phyloP scores from a whole-genome alignment of 371 early-diverging fungal species.

The Apophysomyces variabilis region DNA sequence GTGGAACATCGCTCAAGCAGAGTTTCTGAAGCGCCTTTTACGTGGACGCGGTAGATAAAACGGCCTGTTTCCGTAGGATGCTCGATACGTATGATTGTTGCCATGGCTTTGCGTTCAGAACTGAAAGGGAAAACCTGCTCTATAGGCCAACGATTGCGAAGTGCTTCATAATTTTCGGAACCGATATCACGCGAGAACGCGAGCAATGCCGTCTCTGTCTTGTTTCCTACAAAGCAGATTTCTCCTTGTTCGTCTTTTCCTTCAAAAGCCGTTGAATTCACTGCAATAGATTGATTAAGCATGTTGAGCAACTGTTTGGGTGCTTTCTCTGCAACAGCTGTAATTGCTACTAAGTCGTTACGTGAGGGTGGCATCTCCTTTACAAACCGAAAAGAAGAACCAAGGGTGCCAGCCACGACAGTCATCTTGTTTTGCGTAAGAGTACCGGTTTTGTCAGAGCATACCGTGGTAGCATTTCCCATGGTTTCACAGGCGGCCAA shows the following conservation, averaged over 20 bases:
- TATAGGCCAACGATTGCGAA: slow-evolving; percentile 55
- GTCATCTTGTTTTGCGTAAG: slow-evolving; percentile 92
- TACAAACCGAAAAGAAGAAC: slow-evolving; percentile 46
- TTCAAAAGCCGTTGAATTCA: slow-evolving; percentile 88
- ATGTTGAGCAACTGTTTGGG: slow-evolving; percentile 44
- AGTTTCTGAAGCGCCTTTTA: slow-evolving; percentile 92
- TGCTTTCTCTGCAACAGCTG: slow-evolving; percentile 29
- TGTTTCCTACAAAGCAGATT: slow-evolving; percentile 73
- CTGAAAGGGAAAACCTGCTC: slow-evolving; percentile 81
- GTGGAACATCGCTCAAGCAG: slow-evolving; percentile 55
- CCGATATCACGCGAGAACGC: slow-evolving; percentile 57
- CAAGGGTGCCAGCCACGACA: slow-evolving; percentile 74
- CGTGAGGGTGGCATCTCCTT: slow-evolving; percentile 38
- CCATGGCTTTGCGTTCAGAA: slow-evolving; percentile 86
- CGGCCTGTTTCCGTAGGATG: slow-evolving; percentile 32
- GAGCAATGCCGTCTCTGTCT: slow-evolving; percentile 90
- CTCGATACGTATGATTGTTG: slow-evolving; percentile 69
- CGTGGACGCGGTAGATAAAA: slow-evolving; percentile 64
- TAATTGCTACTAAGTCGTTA: slow-evolving; percentile 42
- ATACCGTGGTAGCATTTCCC: slow-evolving; percentile 92
- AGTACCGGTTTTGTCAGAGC: slow-evolving; percentile 93
- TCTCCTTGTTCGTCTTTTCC: slow-evolving; percentile 59
- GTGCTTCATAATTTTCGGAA: slow-evolving; percentile 44
- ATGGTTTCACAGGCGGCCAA: slow-evolving; percentile 93
- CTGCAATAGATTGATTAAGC: slow-evolving; percentile 66